These are phyloP conservation scores for Spergularia marina DNA, from an alignment of 148 eudicot species.

Conservation along the genomic window DNA sequence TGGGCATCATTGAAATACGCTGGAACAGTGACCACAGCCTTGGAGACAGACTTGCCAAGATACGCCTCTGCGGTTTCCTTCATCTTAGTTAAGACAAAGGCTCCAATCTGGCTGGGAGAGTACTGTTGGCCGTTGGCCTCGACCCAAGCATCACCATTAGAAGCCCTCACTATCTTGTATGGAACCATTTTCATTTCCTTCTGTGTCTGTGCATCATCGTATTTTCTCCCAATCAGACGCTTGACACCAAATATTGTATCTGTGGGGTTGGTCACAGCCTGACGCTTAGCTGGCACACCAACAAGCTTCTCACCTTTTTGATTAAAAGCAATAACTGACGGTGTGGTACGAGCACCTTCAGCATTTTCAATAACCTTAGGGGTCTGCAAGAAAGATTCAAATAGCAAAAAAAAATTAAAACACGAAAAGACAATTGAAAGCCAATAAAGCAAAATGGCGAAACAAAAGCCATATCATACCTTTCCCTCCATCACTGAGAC, in stretches of 20 bases:
- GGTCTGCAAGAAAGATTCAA: constrained; percentile 32
- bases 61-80: constrained; percentile 96
- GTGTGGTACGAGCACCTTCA: constrained; percentile 97
- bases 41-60: constrained; percentile 71
- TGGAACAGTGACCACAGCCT: constrained; percentile 92
- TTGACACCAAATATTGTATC: constrained; percentile 83
- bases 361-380: constrained; percentile 93
- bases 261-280: constrained; percentile 85
- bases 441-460: not conserved
- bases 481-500: constrained; percentile 97
- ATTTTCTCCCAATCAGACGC: constrained; percentile 87
- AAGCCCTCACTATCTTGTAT: constrained; percentile 75
- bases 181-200: constrained; percentile 98
- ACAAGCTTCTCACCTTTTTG: constrained; percentile 83
- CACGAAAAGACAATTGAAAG: not conserved
- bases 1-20: constrained; percentile 98
- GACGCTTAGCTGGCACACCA: constrained; percentile 94
- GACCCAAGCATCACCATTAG: constrained; percentile 99
- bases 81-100: constrained; percentile 87
- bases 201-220: constrained; percentile 83
- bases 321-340: constrained; percentile 83
- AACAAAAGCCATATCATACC: constrained; percentile 35
- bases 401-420: not conserved
- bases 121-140: constrained; percentile 92
- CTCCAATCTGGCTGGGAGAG: constrained; percentile 93